Conservation (phyloP, 768 basidiomycete species). For the Astraeus odoratus region DNA sequence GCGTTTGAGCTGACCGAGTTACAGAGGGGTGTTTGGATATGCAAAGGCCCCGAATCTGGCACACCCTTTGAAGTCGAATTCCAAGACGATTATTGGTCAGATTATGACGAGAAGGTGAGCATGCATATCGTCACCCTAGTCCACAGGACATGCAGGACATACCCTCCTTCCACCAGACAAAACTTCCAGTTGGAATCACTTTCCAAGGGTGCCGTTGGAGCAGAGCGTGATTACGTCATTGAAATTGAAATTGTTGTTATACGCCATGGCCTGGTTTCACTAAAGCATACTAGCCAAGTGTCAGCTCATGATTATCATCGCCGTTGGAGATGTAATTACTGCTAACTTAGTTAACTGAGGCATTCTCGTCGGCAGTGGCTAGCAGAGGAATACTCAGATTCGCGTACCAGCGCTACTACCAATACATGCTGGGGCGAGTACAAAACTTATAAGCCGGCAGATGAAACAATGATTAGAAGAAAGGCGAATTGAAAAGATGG, state of each 20-base stretch:
- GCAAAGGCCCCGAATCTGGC: conserved; percentile 51
- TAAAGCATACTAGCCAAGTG: neutral
- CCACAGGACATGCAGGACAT: no score
- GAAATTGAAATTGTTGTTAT: no score
- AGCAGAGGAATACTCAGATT: neutral
- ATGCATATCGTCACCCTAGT: neutral
- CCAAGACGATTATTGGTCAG: conserved; percentile 66
- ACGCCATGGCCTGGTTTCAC: no score
- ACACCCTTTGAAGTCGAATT: conserved; percentile 66
- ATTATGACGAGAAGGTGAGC: conserved; percentile 86
- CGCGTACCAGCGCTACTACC: conserved; percentile 29
- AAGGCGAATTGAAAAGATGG: conserved; percentile 14
- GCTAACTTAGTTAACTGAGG: neutral
- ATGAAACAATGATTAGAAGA: conserved; percentile 10
- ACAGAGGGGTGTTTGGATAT: conserved; percentile 70
- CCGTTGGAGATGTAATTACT: no score
- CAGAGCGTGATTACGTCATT: conserved; percentile 35
- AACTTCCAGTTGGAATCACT: conserved; percentile 64
- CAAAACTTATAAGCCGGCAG: conserved; percentile 29
- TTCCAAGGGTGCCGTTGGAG: conserved; percentile 60
- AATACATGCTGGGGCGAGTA: conserved; percentile 18
- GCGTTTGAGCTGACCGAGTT: neutral
- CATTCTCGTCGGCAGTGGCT: no score
- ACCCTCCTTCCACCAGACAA: conserved; percentile 33
- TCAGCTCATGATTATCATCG: no score